Base-by-base conservation (phyloP, 1,139 yeast genomes). In the Debaryomycetaceae sp. region DNA sequence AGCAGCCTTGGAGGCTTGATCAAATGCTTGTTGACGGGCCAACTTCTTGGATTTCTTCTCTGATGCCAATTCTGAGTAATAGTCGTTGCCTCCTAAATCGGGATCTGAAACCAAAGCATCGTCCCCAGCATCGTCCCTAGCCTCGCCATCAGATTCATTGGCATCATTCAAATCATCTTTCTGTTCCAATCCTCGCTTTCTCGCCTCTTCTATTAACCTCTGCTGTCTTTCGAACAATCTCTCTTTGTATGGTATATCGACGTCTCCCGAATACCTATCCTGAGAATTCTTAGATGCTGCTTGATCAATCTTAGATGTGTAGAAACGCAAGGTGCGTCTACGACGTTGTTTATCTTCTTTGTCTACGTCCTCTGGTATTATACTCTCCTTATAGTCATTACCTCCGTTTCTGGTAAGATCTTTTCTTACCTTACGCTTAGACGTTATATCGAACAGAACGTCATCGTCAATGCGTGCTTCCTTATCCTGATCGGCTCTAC, bases 261-360 rank as follows among this genome's bases (percentile, higher is more conserved):
- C 77, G 62, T 93, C 99, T 53, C 98, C 99, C 38, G 86, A 78
- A 53, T 68, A 80, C 52, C 70, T 76, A 49, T 81, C 85, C 43
- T 49, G 50, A 36, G 63, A 68, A 49, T 76, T 78, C 45, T 68
- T 67, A 51, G 79, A 76, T 37, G 78, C 81, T 42, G 87, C 87
- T 66, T 87, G 91, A 63, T 90, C 97, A 65, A 93, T 91, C 68
- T 91, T 93, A 49, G 98, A 87, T 1, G 99, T 93, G 75, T 93
- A 93, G 82, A 93, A 95, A 55, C 98, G 83, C 56, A 93, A 80
- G 1, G 96, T 80, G 64, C 82, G 84, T 72, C 87, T 88, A 58
- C 96, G 84, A 38, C 83, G 81, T 46, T 77, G 79, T 63, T 93
- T 90, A 44, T 91, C 99, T 60, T 89, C 96, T 49, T 80, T 76